Conservation (phyloP, 2,329 filamentous ascomycete species). For the Nigrospora sphaerica region DNA sequence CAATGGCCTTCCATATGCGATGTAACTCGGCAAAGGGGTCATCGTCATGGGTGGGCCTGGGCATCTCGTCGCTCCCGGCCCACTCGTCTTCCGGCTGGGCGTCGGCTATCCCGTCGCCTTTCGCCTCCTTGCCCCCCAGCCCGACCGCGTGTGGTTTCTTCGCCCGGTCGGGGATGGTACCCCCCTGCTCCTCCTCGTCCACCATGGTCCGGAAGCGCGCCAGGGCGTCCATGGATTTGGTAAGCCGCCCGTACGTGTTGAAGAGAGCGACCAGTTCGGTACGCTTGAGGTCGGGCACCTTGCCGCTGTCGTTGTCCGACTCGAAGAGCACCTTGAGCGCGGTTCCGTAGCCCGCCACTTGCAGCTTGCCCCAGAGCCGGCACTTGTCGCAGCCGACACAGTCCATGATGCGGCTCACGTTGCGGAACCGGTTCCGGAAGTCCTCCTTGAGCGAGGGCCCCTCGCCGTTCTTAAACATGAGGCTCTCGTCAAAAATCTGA, state of each 20-base stretch:
- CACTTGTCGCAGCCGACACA: constrained; percentile 99
- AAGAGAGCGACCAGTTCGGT: constrained; percentile 92
- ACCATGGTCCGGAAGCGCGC: constrained; percentile 60
- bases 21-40: constrained; percentile 43
- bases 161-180: constrained; percentile 27
- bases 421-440: constrained; percentile 94
- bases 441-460: constrained; percentile 84
- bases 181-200: constrained; percentile 10
- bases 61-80: constrained; percentile 34
- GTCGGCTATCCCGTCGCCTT: constrained; percentile 12
- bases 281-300: constrained; percentile 66
- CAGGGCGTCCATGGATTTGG: constrained; percentile 70
- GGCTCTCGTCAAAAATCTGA: constrained; percentile 85
- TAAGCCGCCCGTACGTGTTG: constrained; percentile 87
- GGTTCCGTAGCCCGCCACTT: constrained; percentile 90
- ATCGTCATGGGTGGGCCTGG: no score
- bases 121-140: constrained; percentile 10
- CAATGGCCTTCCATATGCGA: constrained; percentile 39
- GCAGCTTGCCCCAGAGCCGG: constrained; percentile 93
- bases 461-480: constrained; percentile 84
- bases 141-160: constrained; percentile 37
- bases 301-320: constrained; percentile 62
- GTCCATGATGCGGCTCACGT: constrained; percentile 95
- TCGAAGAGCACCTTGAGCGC: constrained; percentile 95
- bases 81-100: constrained; percentile 27